Conservation (phyloP, 177 flowering plant species). For the Vitis hybrid region DNA sequence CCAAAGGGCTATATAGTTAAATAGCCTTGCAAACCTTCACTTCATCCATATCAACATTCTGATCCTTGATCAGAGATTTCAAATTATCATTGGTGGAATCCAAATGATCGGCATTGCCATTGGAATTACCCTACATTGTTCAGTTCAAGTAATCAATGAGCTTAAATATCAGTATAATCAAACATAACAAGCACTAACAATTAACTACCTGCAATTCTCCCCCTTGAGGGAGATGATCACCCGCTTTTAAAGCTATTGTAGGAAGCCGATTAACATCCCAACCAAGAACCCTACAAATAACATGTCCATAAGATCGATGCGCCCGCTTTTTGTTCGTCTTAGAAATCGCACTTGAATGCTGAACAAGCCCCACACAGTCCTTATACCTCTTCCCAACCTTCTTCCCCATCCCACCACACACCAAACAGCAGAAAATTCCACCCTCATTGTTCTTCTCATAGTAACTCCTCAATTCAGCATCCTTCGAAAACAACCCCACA, state of each 20-base stretch:
- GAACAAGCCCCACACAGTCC: conserved; percentile 61
- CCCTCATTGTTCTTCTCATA: conserved; percentile 48
- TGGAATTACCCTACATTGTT: no score
- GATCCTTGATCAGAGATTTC: background rate
- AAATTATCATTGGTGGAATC: background rate
- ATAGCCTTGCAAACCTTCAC: no score
- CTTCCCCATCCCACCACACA: conserved; percentile 59
- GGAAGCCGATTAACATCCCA: conserved; percentile 68
- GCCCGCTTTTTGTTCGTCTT: conserved; percentile 55
- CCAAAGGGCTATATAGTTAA: no score
- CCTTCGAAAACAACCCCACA: conserved; percentile 35
- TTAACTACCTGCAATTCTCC: background rate
- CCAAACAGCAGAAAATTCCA: conserved; percentile 74
- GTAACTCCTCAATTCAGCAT: conserved; percentile 47
- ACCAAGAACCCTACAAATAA: conserved; percentile 63
- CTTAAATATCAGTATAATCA: no score
- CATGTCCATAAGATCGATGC: conserved; percentile 69
- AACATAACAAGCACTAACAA: no score
- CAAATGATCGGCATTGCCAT: no score
- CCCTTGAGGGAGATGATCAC: conserved; percentile 9
- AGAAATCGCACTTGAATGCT: conserved; percentile 48
- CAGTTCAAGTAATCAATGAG: no score
- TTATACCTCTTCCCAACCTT: conserved; percentile 56
- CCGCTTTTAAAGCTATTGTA: conserved; percentile 11
- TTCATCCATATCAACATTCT: no score